Base-by-base conservation (phyloP, 805 yeast species). In the Phaffomyces opuntiae region DNA sequence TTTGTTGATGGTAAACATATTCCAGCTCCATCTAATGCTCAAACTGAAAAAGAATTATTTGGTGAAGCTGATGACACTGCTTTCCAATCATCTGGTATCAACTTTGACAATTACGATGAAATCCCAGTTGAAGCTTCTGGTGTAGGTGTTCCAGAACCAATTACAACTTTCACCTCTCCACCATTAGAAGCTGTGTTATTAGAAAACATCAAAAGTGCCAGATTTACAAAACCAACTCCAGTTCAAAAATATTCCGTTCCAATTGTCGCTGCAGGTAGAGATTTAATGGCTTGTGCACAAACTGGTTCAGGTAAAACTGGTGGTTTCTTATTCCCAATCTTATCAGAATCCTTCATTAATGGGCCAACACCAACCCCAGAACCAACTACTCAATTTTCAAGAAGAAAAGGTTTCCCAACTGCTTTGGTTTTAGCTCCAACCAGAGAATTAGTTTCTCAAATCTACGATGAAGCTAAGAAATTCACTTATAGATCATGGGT, bases 261-360 rank as follows among this genome's bases (percentile, higher is more conserved):
- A 55, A 87, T 88, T 54, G 91, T 88, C 54, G 87, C 91, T 49
- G 80, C 74, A 49, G 88, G 90, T 60, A 80, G 96, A 70, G 96
- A 87, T 70, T 77, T 87, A 70, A 88, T 87, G 96, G 96, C 96
- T 34, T 88, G 96, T 79, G 96, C 96, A 49, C 96, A 88, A 75
- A 87, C 96, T 57, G 96, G 96, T 83, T 90, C 98, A 49, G 99
- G 99, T 80, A 93, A 93, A 75, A 93, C 99, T 64, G 99, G 98
- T 78, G 99, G 99, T 56, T 93, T 93, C 78, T 75, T 93, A 65
- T 93, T 93, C 86, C 99, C 99, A 53, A 96, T 93, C 46, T 77
- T 93, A 59, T 85, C 96, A 41, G 89, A 89, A 73, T 86, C 95
- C 50, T 93, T 83, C 72, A 73, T 78, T 66, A 78, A 74, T 59